phyloP scores from a whole-genome alignment of 148 eudicot genomes.

The Rhododendron simsii region DNA sequence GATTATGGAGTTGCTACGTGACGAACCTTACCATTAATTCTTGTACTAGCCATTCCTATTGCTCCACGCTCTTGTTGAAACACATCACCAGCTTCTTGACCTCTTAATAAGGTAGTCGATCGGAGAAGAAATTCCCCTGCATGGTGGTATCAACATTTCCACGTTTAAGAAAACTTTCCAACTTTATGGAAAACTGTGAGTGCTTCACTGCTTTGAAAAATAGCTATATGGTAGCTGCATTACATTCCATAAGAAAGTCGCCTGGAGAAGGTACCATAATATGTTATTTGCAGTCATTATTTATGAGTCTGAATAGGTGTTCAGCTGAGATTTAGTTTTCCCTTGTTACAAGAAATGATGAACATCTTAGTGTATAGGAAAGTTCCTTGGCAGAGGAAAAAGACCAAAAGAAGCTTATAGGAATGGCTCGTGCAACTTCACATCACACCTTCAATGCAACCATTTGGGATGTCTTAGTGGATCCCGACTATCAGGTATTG shows the following conservation, averaged over 20 bases:
- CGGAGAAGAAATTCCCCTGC: background rate
- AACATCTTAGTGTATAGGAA: slow-evolving; percentile 60
- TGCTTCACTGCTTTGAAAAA: slow-evolving; percentile 33
- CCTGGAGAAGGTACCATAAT: slow-evolving; percentile 55
- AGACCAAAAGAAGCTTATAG: slow-evolving; percentile 73
- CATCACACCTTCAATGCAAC: too few relatives aligned
- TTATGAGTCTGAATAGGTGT: too few relatives aligned
- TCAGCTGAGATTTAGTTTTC: too few relatives aligned
- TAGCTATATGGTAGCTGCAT: slow-evolving; percentile 86
- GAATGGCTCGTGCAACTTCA: slow-evolving; percentile 59
- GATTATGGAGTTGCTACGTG: background rate
- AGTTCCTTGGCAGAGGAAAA: slow-evolving; percentile 76
- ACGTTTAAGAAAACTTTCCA: background rate
- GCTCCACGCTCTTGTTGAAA: background rate
- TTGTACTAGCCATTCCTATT: background rate
- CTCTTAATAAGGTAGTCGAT: background rate
- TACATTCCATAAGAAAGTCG: slow-evolving; percentile 61
- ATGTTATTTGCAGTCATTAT: too few relatives aligned
- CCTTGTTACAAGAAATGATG: too few relatives aligned
- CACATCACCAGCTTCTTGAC: background rate
- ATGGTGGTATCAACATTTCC: background rate
- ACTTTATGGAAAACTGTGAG: background rate
- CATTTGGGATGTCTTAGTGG: too few relatives aligned
- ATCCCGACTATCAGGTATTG: too few relatives aligned
- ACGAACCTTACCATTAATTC: background rate